Evolutionary conservation across 371 early-diverging fungal species (phyloP).

Genomic region (Sporodiniella umbellata): DNA sequence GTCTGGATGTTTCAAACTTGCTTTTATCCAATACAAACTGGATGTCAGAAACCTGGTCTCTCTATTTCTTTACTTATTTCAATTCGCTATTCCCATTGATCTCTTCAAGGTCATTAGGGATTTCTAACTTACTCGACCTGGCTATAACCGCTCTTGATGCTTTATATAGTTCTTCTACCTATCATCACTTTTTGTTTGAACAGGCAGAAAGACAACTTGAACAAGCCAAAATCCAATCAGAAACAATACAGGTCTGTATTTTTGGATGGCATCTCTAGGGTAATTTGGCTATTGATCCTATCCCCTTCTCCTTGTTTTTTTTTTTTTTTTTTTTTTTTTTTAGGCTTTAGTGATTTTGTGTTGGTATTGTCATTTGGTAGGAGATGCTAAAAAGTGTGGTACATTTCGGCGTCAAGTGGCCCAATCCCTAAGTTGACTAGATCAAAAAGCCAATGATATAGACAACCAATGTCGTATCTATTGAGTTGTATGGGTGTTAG

Average conservation of each 20-base stretch:
- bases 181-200: conserved; percentile 2
- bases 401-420: conserved; percentile 21
- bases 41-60: conserved; percentile 17
- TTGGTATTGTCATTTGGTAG: conserved; percentile 37
- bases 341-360: conserved; percentile 39
- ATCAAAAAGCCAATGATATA: conserved; percentile 4
- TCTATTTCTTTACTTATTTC: conserved; percentile 34
- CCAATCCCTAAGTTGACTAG: conserved; percentile 2
- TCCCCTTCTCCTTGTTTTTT: too few species aligned
- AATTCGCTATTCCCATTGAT: conserved; percentile 43
- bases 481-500: conserved; percentile 38
- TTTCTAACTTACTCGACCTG: conserved; percentile 30
- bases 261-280: too few species aligned
- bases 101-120: conserved; percentile 31
- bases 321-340: conserved; percentile 1
- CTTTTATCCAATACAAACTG: conserved; percentile 18
- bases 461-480: conserved; percentile 41
- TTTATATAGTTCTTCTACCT: not conserved
- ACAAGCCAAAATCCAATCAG: conserved; percentile 8
- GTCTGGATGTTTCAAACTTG: conserved; percentile 19
- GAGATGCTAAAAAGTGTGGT: conserved; percentile 24
- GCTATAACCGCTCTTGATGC: conserved; percentile 34
- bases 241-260: conserved; percentile 28
- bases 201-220: not conserved
- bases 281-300: too few species aligned